Conservation (phyloP, 805 yeast species). For the Candida cerambycidarum region DNA sequence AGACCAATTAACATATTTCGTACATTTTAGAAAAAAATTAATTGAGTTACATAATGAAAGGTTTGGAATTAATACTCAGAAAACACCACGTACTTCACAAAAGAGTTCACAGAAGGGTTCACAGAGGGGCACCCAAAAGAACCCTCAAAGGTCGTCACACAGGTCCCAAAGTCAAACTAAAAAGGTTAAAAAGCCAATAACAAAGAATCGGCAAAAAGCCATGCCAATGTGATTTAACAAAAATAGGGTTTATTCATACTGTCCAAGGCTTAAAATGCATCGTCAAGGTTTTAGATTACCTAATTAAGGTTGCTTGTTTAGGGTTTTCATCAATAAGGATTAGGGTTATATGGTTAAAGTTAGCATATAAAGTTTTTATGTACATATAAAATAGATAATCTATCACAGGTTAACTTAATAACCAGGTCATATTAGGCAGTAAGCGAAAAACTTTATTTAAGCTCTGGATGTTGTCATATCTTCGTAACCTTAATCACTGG, state of each 20-base stretch:
- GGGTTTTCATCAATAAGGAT: background rate
- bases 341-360: background rate
- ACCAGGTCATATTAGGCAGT: too few relatives aligned
- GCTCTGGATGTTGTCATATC: too few relatives aligned
- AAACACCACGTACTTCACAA: too few relatives aligned
- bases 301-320: background rate
- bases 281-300: background rate
- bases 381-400: background rate
- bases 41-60: slow-evolving; percentile 31
- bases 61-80: background rate
- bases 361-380: background rate
- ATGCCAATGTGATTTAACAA: slow-evolving; percentile 10
- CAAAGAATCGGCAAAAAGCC: slow-evolving; percentile 10
- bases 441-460: too few relatives aligned
- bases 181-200: background rate
- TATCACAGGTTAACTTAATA: background rate
- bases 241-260: background rate
- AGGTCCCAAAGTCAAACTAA: background rate
- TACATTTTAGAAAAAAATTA: slow-evolving; percentile 39
- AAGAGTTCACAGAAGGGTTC: too few relatives aligned
- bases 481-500: too few relatives aligned
- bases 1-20: slow-evolving; percentile 32
- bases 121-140: too few relatives aligned
- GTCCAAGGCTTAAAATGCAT: too few relatives aligned
- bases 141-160: background rate